Percentiles rank a stretch among this genome's conserved stretches.
phyloP scores from a whole-genome alignment of 371 early-diverging fungal genomes.

The Choanephora cucurbitarum region DNA sequence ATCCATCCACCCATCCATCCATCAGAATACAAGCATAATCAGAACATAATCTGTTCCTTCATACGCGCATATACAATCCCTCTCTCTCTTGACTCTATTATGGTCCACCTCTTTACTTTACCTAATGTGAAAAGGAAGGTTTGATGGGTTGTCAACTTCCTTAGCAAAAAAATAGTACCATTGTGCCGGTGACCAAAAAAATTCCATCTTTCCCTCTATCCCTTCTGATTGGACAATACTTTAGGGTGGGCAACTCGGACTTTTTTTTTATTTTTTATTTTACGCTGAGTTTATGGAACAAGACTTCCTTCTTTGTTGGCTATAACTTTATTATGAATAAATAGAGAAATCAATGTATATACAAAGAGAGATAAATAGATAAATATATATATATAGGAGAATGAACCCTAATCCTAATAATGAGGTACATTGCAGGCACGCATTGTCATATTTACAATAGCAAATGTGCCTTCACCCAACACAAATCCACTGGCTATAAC shows the following conservation, averaged over 20 bases:
- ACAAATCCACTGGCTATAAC: slow-evolving; percentile 82
- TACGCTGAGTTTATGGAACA: no score
- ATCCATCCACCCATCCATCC: slow-evolving; percentile 10
- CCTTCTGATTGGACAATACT: background rate
- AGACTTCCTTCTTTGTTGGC: no score
- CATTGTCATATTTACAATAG: slow-evolving; percentile 58
- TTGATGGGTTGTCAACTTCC: background rate
- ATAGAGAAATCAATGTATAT: no score
- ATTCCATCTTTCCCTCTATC: background rate
- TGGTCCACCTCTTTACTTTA: background rate
- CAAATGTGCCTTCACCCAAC: slow-evolving; percentile 80
- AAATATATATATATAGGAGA: background rate
- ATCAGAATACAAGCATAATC: background rate
- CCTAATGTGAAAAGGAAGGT: slow-evolving; percentile 1
- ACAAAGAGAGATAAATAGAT: background rate
- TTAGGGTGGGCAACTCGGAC: background rate
- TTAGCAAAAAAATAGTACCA: background rate
- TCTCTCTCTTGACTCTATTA: background rate
- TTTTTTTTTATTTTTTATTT: background rate
- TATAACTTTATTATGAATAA: no score
- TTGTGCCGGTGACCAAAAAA: background rate
- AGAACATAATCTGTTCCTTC: background rate
- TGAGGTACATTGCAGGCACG: slow-evolving; percentile 49
- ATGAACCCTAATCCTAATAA: slow-evolving; percentile 16
- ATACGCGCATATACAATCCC: no score